A percentile compares a stretch with the other conserved stretches of the same genome.
Conservation (phyloP, 202 grass and related monocot species). For the Zoysia matrella region DNA sequence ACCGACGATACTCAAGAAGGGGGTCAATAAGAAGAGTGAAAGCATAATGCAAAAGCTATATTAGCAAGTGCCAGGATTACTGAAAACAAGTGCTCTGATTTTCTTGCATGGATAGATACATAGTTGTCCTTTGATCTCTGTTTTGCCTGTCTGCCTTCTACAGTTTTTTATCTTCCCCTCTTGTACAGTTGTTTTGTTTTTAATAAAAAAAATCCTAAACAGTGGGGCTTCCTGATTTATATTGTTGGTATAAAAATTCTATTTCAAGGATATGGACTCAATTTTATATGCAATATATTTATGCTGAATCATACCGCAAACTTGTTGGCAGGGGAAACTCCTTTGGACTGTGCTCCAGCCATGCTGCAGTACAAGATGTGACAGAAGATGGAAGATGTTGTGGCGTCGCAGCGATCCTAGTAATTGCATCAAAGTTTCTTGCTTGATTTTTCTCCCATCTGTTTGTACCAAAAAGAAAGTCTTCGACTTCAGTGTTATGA, state of each 20-base stretch:
- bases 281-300: neutral
- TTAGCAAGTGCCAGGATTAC: no score
- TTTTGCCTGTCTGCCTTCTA: no score
- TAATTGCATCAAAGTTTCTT: neutral
- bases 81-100: no score
- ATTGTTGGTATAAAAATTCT: neutral
- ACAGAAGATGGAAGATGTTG: slow-evolving; percentile 65
- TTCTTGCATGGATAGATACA: no score
- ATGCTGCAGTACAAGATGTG: slow-evolving; percentile 99
- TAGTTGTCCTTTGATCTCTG: no score
- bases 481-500: neutral
- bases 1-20: no score
- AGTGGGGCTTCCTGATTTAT: no score
- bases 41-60: no score
- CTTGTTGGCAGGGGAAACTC: slow-evolving; percentile 84
- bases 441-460: neutral
- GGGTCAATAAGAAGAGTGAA: no score
- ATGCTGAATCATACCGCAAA: neutral
- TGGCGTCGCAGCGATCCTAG: slow-evolving; percentile 19
- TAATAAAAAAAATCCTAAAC: no score
- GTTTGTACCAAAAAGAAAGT: slow-evolving; percentile 20
- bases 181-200: no score
- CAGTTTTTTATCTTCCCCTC: no score
- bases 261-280: neutral
- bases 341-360: slow-evolving; percentile 91